phyloP scores from a whole-genome alignment of 768 basidiomycete genomes.

The Boletus eberwhitei region DNA sequence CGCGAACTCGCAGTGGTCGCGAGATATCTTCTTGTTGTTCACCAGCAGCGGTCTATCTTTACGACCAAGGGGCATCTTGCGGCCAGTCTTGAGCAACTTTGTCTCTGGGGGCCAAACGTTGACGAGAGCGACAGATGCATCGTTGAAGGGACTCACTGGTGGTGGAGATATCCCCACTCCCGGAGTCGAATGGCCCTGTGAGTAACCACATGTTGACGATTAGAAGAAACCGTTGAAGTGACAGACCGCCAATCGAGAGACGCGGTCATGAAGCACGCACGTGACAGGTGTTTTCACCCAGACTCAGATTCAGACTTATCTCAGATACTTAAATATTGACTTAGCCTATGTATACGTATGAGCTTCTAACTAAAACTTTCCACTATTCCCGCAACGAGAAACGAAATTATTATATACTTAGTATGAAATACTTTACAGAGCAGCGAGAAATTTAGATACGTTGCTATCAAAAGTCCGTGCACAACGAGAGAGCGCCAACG shows the following conservation, averaged over 20 bases:
- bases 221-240: background rate
- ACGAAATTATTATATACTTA: constrained; percentile 9
- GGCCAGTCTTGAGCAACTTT: constrained; percentile 63
- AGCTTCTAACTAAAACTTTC: background rate
- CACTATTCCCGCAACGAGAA: background rate
- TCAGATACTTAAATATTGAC: too few relatives aligned
- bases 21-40: constrained; percentile 62
- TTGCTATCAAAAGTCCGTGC: constrained; percentile 5
- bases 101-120: constrained; percentile 30
- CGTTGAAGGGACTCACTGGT: constrained; percentile 36
- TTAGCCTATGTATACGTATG: too few relatives aligned
- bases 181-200: constrained; percentile 52
- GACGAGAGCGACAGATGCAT: constrained; percentile 22
- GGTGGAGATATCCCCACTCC: constrained; percentile 31
- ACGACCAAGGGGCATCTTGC: constrained; percentile 53
- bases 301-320: too few relatives aligned
- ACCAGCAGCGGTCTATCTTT: constrained; percentile 51
- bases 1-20: constrained; percentile 53
- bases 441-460: constrained; percentile 2
- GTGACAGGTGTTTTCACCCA: background rate
- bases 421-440: constrained; percentile 21
- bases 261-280: constrained; percentile 5
- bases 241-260: background rate
- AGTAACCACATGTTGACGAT: constrained; percentile 48
- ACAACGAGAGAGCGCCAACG: background rate